Evolutionary conservation across 495 filamentous ascomycete genomes (phyloP).

Genomic region (Amniculicola lignicola): DNA sequence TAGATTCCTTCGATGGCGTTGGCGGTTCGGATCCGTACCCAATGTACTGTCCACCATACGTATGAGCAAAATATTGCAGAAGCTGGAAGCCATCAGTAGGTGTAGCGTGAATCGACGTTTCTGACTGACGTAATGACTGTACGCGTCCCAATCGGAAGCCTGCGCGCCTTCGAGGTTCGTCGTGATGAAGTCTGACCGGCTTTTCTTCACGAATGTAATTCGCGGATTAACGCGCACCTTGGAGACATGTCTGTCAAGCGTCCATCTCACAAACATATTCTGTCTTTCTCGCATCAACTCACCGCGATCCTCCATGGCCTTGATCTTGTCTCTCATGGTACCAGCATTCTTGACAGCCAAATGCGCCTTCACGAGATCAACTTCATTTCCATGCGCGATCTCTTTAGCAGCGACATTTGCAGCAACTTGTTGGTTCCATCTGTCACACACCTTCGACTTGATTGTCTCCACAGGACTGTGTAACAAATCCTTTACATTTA

Average conservation of each 20-base stretch:
- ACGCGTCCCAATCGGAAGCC: conserved; percentile 42
- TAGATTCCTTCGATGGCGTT: conserved; percentile 40
- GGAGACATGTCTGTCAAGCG: conserved; percentile 45
- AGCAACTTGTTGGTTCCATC: conserved; percentile 36
- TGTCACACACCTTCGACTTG: conserved; percentile 37
- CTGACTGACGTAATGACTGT: conserved; percentile 44
- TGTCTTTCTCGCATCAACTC: conserved; percentile 41
- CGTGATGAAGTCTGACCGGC: conserved; percentile 35
- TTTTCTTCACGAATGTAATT: conserved; percentile 33
- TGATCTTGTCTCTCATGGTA: conserved; percentile 20
- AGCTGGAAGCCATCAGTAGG: conserved; percentile 34
- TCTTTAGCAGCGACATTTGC: conserved; percentile 41
- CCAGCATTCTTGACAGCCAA: conserved; percentile 34
- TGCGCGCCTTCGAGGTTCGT: conserved; percentile 30
- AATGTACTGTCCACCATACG: conserved; percentile 46
- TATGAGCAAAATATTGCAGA: conserved; percentile 43
- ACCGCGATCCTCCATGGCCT: conserved; percentile 29
- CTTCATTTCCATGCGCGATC: conserved; percentile 40
- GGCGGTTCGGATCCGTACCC: conserved; percentile 45
- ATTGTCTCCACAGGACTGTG: conserved; percentile 40
- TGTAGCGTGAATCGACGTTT: neutral
- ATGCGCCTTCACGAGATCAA: conserved; percentile 44
- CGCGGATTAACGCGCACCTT: conserved; percentile 41
- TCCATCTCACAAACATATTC: conserved; percentile 43
- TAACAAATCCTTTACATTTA: conserved; percentile 28